Conservation (phyloP, 768 basidiomycete species). For the Hortiboletus flavorubellus region DNA sequence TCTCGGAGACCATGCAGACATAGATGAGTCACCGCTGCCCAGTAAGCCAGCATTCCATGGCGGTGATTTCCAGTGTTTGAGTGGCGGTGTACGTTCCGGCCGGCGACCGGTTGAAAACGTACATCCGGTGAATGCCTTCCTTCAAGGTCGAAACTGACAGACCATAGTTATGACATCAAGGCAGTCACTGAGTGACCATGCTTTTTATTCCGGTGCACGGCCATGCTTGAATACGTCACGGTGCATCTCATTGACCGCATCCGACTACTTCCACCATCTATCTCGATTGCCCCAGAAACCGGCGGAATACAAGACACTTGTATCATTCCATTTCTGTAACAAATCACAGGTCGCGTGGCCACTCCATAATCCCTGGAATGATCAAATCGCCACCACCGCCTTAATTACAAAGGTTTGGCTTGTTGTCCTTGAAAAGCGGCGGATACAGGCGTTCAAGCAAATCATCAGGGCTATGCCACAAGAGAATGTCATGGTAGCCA, state of each 20-base stretch:
- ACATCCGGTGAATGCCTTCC: background rate
- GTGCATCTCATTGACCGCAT: background rate
- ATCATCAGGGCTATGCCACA: background rate
- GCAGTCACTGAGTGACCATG: background rate
- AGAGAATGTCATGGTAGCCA: background rate
- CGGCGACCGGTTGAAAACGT: background rate
- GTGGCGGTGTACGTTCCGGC: conserved; percentile 9
- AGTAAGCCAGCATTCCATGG: background rate
- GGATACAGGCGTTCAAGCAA: background rate
- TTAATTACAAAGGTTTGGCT: background rate
- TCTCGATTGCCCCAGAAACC: background rate
- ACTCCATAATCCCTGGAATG: background rate
- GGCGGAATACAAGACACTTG: background rate
- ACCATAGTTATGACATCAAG: background rate
- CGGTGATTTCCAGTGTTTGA: conserved; percentile 8
- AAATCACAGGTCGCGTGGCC: background rate
- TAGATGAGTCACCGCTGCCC: background rate
- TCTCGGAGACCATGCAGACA: background rate
- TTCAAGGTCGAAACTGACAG: background rate
- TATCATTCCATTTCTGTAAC: background rate
- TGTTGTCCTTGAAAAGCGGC: background rate
- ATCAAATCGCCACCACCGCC: background rate
- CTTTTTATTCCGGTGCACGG: background rate
- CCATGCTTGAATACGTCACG: background rate
- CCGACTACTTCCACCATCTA: background rate